phyloP scores from a whole-genome alignment of 2,329 filamentous ascomycete genomes.

The Aspergillus pseudoglaucus region DNA sequence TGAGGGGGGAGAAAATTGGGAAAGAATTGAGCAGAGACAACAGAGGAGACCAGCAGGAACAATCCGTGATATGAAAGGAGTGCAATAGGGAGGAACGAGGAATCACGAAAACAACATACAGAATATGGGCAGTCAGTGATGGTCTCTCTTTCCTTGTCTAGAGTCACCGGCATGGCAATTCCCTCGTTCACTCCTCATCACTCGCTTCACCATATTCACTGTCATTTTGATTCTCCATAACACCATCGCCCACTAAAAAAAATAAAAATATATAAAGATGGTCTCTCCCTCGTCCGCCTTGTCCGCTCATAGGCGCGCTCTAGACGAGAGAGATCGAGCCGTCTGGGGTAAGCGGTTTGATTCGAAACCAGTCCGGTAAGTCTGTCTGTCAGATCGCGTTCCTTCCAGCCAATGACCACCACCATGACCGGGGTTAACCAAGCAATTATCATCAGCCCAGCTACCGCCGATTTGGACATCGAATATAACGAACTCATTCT shows the following conservation, averaged over 20 bases:
- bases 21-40: background rate
- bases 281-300: background rate
- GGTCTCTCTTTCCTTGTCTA: no score
- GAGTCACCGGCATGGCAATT: no score
- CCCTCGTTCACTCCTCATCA: no score
- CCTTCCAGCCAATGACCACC: background rate
- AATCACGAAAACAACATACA: no score
- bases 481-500: constrained; percentile 33
- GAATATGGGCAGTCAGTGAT: background rate
- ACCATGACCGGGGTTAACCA: background rate
- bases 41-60: background rate
- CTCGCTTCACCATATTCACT: no score
- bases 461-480: constrained; percentile 29
- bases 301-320: no score
- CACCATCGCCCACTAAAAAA: no score
- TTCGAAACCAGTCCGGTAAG: background rate
- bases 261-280: background rate
- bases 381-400: background rate
- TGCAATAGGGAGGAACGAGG: background rate
- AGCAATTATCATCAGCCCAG: constrained; percentile 3
- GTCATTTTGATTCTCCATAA: no score
- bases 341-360: background rate
- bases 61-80: background rate
- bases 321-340: background rate
- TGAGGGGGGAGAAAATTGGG: constrained; percentile 6